Evolutionary conservation across 192 early-diverging fungal genomes (phyloP), one percentile per base, ranked within the genome.

Genomic region (Powellomyces hirtus): DNA sequence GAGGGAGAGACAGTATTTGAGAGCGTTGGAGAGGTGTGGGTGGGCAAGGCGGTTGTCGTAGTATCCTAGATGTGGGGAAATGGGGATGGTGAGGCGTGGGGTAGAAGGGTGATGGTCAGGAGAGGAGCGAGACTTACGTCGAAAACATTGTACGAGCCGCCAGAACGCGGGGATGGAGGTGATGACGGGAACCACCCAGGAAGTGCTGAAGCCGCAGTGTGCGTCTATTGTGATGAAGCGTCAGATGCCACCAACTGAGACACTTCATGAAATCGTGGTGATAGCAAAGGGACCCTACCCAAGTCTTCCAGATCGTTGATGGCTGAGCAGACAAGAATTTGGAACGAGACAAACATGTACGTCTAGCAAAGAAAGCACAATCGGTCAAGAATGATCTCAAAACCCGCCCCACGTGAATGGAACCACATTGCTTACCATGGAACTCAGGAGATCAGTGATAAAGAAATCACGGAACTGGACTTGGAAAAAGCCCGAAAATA

Each of bases 401-500:
- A n/a, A n/a, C n/a, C n/a, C n/a, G n/a, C n/a, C n/a, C n/a, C n/a
- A n/a, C n/a, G n/a, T n/a, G n/a, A n/a, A 26, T 53, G n/a, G n/a
- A n/a, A n/a, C n/a, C n/a, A n/a, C n/a, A n/a, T n/a, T n/a, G n/a
- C n/a, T n/a, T n/a, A 66, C 66, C 73, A 80, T 72, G 31, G 73
- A 78, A 38, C 40, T 49, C 0, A 79, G 18, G 10, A 77, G 36
- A 72, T 80, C 79, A 16, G 66, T 65, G 14, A 80, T 68, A 40
- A 80, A 80, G 56, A 80, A 80, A 52, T 80, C 79, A 26, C 72
- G 49, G 56, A 80, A 79, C 46, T 78, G 70, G 8, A 80, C 79
- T 18, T 16, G 20, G 27, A 68, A 59, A 4, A 50, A 35, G 18
- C 77, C 77, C 0, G 72, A 75, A 31, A 60, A 10, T 8, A 72